Conservation (phyloP, 371 early-diverging fungal genomes). For the Amoeboaphelidium protococcarum region DNA sequence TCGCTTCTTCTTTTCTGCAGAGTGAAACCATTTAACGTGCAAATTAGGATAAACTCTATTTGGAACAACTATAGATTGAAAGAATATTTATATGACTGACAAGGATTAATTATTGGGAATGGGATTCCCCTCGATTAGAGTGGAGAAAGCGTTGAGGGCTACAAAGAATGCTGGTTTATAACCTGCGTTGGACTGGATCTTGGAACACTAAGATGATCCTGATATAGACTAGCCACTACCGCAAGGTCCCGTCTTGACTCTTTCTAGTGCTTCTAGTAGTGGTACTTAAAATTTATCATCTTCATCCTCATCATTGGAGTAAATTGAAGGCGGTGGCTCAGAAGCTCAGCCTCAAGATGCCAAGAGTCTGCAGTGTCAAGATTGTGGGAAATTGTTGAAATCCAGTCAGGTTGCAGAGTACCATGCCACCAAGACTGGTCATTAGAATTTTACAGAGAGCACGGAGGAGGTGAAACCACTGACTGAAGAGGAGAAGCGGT, state of each 20-base stretch:
- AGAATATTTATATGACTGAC: no score
- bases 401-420: conserved; percentile 32
- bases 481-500: conserved; percentile 54
- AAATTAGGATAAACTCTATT: no score
- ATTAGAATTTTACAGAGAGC: conserved; percentile 62
- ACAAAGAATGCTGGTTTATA: conserved; percentile 1
- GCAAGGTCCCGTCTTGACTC: no score
- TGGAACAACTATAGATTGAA: no score
- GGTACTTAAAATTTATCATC: no score
- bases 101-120: background rate
- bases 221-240: conserved; percentile 1
- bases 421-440: conserved; percentile 54
- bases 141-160: conserved; percentile 1
- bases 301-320: no score
- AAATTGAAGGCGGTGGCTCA: no score
- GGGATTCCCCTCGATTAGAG: background rate
- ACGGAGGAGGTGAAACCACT: conserved; percentile 54
- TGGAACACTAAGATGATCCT: conserved; percentile 1
- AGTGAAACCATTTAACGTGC: no score
- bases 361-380: conserved; percentile 54
- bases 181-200: conserved; percentile 3
- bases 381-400: conserved; percentile 52
- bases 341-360: no score
- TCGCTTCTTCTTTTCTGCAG: no score
- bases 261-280: no score